These are phyloP conservation scores for Diplocarpon rosae DNA, from an alignment of 2,329 filamentous ascomycete genomes.

Conservation along the genomic window DNA sequence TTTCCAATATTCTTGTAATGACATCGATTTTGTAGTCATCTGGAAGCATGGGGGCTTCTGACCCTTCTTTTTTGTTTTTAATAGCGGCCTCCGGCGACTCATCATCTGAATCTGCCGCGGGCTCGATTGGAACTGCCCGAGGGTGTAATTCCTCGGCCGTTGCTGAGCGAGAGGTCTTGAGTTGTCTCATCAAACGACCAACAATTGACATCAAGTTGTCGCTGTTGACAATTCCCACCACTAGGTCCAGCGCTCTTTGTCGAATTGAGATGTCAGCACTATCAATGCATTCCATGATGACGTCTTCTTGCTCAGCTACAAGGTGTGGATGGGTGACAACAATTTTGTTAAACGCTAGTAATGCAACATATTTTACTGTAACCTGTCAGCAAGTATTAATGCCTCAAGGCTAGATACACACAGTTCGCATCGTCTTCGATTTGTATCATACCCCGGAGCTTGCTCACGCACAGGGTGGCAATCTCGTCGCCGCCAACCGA, in stretches of 20 bases:
- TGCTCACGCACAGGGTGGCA: constrained; percentile 81
- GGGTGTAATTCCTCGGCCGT: constrained; percentile 32
- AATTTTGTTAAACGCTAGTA: constrained; percentile 92
- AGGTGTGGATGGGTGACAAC: constrained; percentile 78
- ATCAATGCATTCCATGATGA: constrained; percentile 92
- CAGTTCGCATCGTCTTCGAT: constrained; percentile 87
- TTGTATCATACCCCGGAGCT: constrained; percentile 87
- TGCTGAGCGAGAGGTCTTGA: constrained; percentile 54
- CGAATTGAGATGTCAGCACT: constrained; percentile 93
- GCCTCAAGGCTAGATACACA: constrained; percentile 36
- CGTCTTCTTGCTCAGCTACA: constrained; percentile 86
- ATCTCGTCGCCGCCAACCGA: constrained; percentile 81
- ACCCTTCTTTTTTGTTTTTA: constrained; percentile 39
- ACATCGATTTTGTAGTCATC: constrained; percentile 80
- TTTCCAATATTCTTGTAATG: constrained; percentile 69
- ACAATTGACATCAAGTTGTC: constrained; percentile 80
- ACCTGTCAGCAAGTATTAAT: constrained; percentile 2
- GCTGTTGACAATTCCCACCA: constrained; percentile 83
- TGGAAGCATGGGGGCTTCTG: constrained; percentile 53
- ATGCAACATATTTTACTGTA: constrained; percentile 88
- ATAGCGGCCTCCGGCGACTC: constrained; percentile 41
- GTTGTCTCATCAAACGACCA: constrained; percentile 75
- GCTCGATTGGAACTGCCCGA: constrained; percentile 33
- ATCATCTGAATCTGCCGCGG: constrained; percentile 39
- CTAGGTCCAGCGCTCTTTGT: constrained; percentile 81